Base-by-base conservation (phyloP, 129 eudicot genomes). In the Arctium lappa region DNA sequence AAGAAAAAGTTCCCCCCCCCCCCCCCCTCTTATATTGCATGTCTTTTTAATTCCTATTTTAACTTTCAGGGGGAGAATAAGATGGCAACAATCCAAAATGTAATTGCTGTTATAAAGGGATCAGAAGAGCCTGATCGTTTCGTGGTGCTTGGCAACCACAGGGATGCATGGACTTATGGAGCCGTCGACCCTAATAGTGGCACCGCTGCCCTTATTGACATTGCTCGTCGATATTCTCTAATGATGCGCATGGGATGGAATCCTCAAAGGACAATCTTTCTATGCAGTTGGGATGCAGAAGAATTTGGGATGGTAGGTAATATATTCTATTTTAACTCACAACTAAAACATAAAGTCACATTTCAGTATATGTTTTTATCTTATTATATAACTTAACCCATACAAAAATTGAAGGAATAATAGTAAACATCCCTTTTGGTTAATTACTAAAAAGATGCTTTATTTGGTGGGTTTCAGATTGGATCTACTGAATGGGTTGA, bases 401-500 rank as follows among this genome's bases (percentile, higher is more conserved):
- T 10, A 46, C 56, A 46, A 4, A 18, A 18, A 15, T 50, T 50
- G 13, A 50, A 12, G 62, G 62, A 4, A 50, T 12, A 13, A 13
- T 11, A 11, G n/a, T 12, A 44, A 44, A 44, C 15, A 44, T 2
- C 56, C 56, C 56, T 2, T 44, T 44, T 13, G 11, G 53, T 9
- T 44, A 44, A 12, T 48, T 48, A 48, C n/a, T 62, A n/a, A 65
- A 22, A 65, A 65, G 33, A 30, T 53, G 78, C 29, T 38, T 63
- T 70, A 76, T 50, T 69, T 30, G 12, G 70, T 86, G 78, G 66
- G 66, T 86, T 87, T 77, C 85, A 95, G 99, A 91, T 95, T 60
- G 99, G 99, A 40, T 95, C 99, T 65, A 93, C 97, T 9, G 99
- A 95, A 86, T 95, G 99, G 99, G 99, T 91, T 32, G 99, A 95